These are phyloP conservation scores for Aspergillus taichungensis DNA, from an alignment of 495 filamentous ascomycete genomes.

Conservation along the genomic window DNA sequence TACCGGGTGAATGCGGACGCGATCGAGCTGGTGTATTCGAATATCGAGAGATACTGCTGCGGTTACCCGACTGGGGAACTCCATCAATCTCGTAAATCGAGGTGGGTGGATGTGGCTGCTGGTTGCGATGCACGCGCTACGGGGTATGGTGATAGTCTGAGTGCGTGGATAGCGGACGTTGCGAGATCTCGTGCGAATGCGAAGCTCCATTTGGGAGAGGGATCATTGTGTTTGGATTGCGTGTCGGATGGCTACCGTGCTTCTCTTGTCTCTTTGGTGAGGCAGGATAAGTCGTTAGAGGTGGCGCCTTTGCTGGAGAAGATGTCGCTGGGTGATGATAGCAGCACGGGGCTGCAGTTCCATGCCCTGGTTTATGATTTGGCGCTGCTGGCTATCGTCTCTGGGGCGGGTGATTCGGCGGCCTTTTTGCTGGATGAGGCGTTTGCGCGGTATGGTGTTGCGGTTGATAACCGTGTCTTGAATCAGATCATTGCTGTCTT, in stretches of 20 bases:
- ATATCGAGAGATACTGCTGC: slow-evolving; percentile 1
- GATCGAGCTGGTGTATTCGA: slow-evolving; percentile 3
- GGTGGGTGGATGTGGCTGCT: background rate
- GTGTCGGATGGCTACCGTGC: too few species aligned
- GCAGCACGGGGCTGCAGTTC: background rate
- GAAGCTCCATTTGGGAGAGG: too few species aligned
- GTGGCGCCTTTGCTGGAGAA: too few species aligned
- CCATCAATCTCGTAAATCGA: slow-evolving; percentile 1
- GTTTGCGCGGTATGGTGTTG: background rate
- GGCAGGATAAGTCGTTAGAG: too few species aligned
- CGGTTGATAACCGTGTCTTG: background rate
- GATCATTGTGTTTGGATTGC: too few species aligned
- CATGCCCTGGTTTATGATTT: background rate
- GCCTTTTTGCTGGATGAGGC: slow-evolving; percentile 1
- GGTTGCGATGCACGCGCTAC: background rate
- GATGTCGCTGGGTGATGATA: too few species aligned
- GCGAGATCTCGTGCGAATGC: too few species aligned
- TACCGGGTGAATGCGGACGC: slow-evolving; percentile 6
- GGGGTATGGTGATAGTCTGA: too few species aligned
- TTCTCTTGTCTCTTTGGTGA: too few species aligned
- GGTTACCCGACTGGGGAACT: background rate
- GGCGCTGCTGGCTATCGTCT: background rate
- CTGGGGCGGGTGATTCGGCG: background rate
- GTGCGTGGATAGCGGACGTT: too few species aligned
- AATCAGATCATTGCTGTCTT: slow-evolving; percentile 1